Evolutionary conservation across 768 basidiomycete genomes (phyloP), one percentile per base, ranked within the genome.

Genomic region (Rhodotorula babjevae): DNA sequence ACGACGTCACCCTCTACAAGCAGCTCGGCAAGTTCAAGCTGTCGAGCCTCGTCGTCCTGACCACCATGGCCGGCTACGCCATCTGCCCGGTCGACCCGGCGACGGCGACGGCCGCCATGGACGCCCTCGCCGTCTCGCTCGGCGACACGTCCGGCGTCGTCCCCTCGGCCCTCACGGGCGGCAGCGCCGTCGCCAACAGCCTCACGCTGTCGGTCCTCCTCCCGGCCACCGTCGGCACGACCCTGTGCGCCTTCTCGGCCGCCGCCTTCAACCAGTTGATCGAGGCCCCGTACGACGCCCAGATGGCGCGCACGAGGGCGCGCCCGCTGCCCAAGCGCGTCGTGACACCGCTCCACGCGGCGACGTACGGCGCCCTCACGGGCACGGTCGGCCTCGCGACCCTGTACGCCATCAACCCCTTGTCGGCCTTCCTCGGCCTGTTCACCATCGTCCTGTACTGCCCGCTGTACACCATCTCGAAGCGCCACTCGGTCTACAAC

Each of bases 251-350:
- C 11, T 92, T 93, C 6, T 91, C 93, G 0, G 96, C 96, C 42
- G 97, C 97, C 79, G 86, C 95, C 4, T 84, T 96, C 77, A 99
- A 99, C 82, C 93, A 99, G 80, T 83, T 98, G 7, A 89, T 93
- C 78, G 96, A 99, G 82, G 84, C 91, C 14, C 96, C 96, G 0
- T 91, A 93, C 75, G 96, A 99, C 78, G 94, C 96, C 0, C 96
- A 99, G 80, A 98, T 97, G 89, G 85, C 88, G 0, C 87, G 96
- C 59, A 98, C 96, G 0, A 87, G 94, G 44, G 88, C 85, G 66
- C 84, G 96, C 27, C 93, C 95, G 0, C 86, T 99, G 36, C 92
- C 93, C 3, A 87, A 91, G 27, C 84, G 89, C 46, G 88, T 89
- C n/a, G 87, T 98, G 73, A 87, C 87, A 3, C 90, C 94, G 0